These are phyloP conservation scores for Neurospora hispaniola DNA, from an alignment of 495 filamentous ascomycete genomes.

Conservation along the genomic window DNA sequence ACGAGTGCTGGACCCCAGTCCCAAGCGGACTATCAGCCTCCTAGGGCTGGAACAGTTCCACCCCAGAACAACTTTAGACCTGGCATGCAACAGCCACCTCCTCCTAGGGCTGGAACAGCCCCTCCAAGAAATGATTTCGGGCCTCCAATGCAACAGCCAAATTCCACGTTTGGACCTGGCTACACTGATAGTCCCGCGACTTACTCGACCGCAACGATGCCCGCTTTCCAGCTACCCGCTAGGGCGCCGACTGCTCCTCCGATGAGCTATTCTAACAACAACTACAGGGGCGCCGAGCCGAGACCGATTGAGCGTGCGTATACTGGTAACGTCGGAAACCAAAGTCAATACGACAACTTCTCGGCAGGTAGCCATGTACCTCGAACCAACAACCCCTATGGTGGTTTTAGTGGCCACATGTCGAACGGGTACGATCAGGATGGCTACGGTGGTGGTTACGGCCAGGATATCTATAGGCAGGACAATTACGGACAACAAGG, in stretches of 20 bases:
- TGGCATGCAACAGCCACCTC: slow-evolving; percentile 8
- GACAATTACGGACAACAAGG: slow-evolving; percentile 2
- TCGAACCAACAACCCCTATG: slow-evolving; percentile 6
- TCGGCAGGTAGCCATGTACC: slow-evolving; percentile 1
- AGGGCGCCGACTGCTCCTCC: slow-evolving; percentile 20
- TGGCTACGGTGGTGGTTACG: slow-evolving; percentile 8
- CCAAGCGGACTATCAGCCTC: neutral
- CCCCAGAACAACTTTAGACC: slow-evolving; percentile 2
- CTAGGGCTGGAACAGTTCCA: slow-evolving; percentile 2
- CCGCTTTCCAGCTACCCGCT: slow-evolving; percentile 21
- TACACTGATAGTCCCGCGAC: slow-evolving; percentile 24
- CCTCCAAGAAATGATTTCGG: slow-evolving; percentile 6
- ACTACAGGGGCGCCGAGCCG: slow-evolving; percentile 17
- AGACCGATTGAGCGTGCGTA: slow-evolving; percentile 2
- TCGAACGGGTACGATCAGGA: neutral
- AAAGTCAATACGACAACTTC: neutral
- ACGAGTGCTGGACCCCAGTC: neutral
- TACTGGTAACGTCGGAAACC: neutral
- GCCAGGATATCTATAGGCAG: slow-evolving; percentile 27
- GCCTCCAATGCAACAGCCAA: slow-evolving; percentile 13
- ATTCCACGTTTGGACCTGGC: slow-evolving; percentile 5
- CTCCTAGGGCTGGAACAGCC: neutral
- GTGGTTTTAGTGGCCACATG: neutral
- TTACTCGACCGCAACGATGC: slow-evolving; percentile 23
- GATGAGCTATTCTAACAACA: slow-evolving; percentile 4